phyloP scores from a whole-genome alignment of 2,329 filamentous ascomycete genomes.

The Cladosporium cucumerinum region DNA sequence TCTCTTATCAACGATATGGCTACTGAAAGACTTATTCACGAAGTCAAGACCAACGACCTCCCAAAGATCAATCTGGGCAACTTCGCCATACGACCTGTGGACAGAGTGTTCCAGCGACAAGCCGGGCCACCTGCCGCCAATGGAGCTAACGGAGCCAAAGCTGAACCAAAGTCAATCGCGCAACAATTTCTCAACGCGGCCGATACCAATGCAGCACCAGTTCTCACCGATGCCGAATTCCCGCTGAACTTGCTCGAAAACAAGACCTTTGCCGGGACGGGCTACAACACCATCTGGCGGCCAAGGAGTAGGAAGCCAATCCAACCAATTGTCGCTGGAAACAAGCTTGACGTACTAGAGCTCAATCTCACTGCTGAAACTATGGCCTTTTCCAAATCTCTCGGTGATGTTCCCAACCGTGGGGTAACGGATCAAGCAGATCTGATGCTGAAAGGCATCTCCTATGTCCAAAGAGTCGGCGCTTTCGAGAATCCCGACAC shows the following conservation, averaged over 20 bases:
- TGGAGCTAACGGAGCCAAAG: neutral
- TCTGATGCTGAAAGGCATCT: neutral
- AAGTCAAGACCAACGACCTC: neutral
- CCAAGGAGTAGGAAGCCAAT: neutral
- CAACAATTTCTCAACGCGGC: neutral
- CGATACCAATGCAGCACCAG: neutral
- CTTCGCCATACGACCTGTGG: neutral
- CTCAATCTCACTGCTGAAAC: neutral
- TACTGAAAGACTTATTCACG: neutral
- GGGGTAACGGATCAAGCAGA: neutral
- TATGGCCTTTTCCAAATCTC: neutral
- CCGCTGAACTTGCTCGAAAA: neutral
- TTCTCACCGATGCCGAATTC: neutral
- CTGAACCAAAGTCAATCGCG: neutral
- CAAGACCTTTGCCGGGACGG: neutral
- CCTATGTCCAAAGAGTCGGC: neutral
- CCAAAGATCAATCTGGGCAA: neutral
- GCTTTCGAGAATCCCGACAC: neutral
- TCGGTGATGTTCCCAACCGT: neutral
- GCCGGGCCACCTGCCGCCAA: neutral
- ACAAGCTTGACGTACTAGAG: neutral
- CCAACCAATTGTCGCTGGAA: neutral
- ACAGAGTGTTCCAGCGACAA: neutral
- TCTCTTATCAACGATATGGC: neutral
- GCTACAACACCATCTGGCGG: neutral